Evolutionary conservation across 805 yeast genomes (phyloP).

Genomic region (Suhomyces emberorum): DNA sequence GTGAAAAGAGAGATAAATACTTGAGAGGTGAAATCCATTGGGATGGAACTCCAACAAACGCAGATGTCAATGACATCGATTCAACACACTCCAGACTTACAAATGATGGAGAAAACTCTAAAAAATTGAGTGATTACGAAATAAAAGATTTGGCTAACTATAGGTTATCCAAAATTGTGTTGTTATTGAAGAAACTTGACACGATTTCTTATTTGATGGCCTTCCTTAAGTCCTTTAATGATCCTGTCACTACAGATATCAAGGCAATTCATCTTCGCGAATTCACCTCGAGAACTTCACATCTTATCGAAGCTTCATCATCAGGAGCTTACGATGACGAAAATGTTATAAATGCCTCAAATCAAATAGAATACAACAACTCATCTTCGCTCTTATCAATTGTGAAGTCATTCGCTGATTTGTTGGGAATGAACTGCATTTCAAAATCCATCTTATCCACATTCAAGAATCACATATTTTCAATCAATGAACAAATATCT

Average conservation of each 20-base stretch:
- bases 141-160: slow-evolving; percentile 18
- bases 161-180: slow-evolving; percentile 22
- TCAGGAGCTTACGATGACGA: slow-evolving; percentile 19
- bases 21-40: slow-evolving; percentile 22
- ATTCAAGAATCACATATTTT: slow-evolving; percentile 24
- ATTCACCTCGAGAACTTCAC: slow-evolving; percentile 66
- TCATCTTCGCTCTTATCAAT: slow-evolving; percentile 34
- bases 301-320: slow-evolving; percentile 60
- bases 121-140: slow-evolving; percentile 6
- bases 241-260: slow-evolving; percentile 24
- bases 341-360: slow-evolving; percentile 10
- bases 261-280: slow-evolving; percentile 56
- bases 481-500: slow-evolving; percentile 31
- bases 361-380: slow-evolving; percentile 24
- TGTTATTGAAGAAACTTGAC: slow-evolving; percentile 30
- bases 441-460: slow-evolving; percentile 33
- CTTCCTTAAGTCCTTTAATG: slow-evolving; percentile 26
- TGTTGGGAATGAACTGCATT: slow-evolving; percentile 25
- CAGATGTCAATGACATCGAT: slow-evolving; percentile 3
- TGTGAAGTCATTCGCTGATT: slow-evolving; percentile 31
- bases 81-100: slow-evolving; percentile 5
- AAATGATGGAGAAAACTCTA: background rate
- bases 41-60: slow-evolving; percentile 21
- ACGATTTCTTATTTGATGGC: slow-evolving; percentile 33
- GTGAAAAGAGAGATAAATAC: slow-evolving; percentile 46